Conservation (phyloP, 306 rosid genomes). For the Pyrus bretschneideri region DNA sequence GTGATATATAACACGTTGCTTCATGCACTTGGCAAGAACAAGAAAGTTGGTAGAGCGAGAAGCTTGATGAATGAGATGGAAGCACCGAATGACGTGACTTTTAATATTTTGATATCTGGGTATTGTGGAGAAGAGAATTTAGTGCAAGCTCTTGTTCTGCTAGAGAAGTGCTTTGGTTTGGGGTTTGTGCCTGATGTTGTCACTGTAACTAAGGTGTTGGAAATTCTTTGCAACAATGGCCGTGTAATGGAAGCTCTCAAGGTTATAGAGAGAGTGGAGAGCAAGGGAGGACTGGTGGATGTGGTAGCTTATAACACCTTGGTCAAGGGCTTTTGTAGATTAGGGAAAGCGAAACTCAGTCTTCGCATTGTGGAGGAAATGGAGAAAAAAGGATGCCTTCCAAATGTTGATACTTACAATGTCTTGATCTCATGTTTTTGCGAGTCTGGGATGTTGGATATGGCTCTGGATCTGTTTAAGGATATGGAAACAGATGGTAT, state of each 20-base stretch:
- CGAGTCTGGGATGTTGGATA: constrained; percentile 41
- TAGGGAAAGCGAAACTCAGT: constrained; percentile 55
- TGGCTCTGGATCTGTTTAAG: constrained; percentile 58
- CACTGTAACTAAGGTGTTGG: constrained; percentile 51
- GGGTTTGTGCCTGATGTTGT: constrained; percentile 65
- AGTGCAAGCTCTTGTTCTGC: constrained; percentile 59
- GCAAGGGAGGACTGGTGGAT: constrained; percentile 52
- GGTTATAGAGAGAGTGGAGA: constrained; percentile 58
- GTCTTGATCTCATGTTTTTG: constrained; percentile 49
- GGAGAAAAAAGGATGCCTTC: constrained; percentile 70
- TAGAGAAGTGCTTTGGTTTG: constrained; percentile 53
- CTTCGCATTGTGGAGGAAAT: constrained; percentile 56
- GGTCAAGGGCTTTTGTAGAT: constrained; percentile 53
- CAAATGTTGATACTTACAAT: constrained; percentile 64
- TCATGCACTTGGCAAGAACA: constrained; percentile 68
- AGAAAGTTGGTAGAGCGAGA: constrained; percentile 72
- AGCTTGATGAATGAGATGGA: constrained; percentile 73
- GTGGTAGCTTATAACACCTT: constrained; percentile 69
- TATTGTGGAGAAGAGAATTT: constrained; percentile 61
- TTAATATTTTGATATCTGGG: constrained; percentile 51
- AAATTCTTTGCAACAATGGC: constrained; percentile 50
- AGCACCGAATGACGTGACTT: constrained; percentile 55
- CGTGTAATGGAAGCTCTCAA: constrained; percentile 53
- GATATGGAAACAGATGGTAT: constrained; percentile 73
- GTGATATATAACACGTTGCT: constrained; percentile 68